Conservation (phyloP, 768 basidiomycete genomes). For the Cyclocybe cylindracea region DNA sequence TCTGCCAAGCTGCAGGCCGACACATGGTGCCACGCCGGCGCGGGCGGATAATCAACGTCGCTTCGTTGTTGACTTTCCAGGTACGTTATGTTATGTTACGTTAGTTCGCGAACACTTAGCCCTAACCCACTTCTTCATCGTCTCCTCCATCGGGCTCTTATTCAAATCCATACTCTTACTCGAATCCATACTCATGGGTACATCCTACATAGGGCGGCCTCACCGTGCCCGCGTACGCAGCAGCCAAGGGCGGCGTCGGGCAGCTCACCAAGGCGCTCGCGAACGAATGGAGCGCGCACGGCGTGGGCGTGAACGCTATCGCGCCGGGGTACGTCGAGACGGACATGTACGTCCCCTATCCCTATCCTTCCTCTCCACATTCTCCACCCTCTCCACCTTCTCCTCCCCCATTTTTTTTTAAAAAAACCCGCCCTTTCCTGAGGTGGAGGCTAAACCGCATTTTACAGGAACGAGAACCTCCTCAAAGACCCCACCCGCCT, state of each 20-base stretch:
- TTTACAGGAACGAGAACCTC: constrained; percentile 46
- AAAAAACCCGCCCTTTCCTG: too few species aligned
- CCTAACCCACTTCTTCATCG: too few species aligned
- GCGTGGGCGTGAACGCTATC: constrained; percentile 87
- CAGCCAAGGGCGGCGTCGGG: constrained; percentile 87
- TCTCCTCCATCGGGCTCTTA: too few species aligned
- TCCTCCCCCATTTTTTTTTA: constrained; percentile 1
- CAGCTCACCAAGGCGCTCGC: constrained; percentile 87
- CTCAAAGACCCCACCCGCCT: constrained; percentile 61
- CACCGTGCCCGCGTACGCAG: constrained; percentile 89
- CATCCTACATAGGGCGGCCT: constrained; percentile 57
- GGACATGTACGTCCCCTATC: constrained; percentile 64
- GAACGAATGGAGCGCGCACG: constrained; percentile 91
- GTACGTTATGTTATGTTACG: too few species aligned
- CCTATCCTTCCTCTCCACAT: constrained; percentile 7
- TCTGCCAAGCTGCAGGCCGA: constrained; percentile 81
- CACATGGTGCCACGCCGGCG: constrained; percentile 79
- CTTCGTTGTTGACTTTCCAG: constrained; percentile 60
- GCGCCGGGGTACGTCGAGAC: constrained; percentile 88
- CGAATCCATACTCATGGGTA: too few species aligned
- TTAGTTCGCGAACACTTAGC: too few species aligned
- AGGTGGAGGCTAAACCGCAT: not conserved
- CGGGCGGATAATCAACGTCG: constrained; percentile 77
- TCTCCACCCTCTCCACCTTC: constrained; percentile 3
- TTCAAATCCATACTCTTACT: too few species aligned